Conservation (phyloP, 2,329 filamentous ascomycete genomes). For the Samsoniella hepiali region DNA sequence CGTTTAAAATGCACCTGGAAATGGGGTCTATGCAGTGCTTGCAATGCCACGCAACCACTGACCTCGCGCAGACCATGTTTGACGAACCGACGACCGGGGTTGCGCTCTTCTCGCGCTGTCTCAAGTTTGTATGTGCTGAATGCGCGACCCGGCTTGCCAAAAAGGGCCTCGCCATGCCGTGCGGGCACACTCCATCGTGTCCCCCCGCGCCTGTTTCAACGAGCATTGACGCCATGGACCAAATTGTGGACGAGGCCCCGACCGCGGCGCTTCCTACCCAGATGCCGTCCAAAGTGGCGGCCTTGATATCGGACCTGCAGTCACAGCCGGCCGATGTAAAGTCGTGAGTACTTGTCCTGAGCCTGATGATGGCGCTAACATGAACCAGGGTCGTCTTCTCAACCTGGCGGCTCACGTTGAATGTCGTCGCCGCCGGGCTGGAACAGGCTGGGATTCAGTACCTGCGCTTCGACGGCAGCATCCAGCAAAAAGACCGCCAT, state of each 20-base stretch:
- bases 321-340: constrained; percentile 29
- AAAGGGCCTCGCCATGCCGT: constrained; percentile 7
- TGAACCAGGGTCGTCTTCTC: constrained; percentile 47
- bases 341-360: constrained; percentile 30
- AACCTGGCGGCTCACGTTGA: constrained; percentile 47
- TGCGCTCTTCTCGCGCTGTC: constrained; percentile 33
- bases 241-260: not conserved
- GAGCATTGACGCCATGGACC: constrained; percentile 25
- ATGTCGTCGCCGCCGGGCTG: constrained; percentile 42
- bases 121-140: constrained; percentile 31
- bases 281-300: constrained; percentile 33
- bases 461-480: constrained; percentile 47
- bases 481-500: constrained; percentile 40
- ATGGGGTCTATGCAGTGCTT: constrained; percentile 28
- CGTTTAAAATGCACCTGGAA: constrained; percentile 34
- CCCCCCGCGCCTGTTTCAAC: constrained; percentile 26
- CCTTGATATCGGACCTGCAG: constrained; percentile 33
- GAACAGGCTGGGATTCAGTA: constrained; percentile 31
- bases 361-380: not conserved
- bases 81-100: constrained; percentile 17
- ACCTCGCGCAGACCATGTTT: constrained; percentile 23
- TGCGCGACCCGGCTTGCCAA: constrained; percentile 24
- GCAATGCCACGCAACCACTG: constrained; percentile 25
- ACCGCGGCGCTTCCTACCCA: not conserved
- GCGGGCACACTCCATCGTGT: constrained; percentile 28